Percentiles rank a stretch among this genome's conserved stretches.
Evolutionary conservation across 1,284 basidiomycete genomes (phyloP).

Genomic region (Ganoderma resinaceum): DNA sequence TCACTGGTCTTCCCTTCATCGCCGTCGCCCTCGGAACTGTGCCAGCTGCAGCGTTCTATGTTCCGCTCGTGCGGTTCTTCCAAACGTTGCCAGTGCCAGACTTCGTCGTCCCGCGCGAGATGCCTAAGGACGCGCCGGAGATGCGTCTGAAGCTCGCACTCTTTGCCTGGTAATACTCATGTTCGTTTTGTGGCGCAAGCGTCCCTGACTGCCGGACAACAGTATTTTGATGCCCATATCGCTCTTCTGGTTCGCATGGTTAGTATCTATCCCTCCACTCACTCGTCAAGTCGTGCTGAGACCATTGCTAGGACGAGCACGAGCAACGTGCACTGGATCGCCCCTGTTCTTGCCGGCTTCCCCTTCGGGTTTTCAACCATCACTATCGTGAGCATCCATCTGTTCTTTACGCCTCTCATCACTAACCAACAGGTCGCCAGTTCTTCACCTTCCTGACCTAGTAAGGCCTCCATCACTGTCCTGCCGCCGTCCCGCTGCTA

Average conservation of each 20-base stretch:
- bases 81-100: conserved; percentile 11
- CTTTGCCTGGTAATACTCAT: conserved; percentile 29
- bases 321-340: conserved; percentile 37
- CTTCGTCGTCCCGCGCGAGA: conserved; percentile 7
- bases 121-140: conserved; percentile 23
- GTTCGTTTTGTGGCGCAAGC: too few relatives aligned
- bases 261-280: conserved; percentile 4
- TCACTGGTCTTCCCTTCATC: conserved; percentile 22
- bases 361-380: conserved; percentile 37
- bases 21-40: conserved; percentile 19
- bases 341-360: conserved; percentile 36
- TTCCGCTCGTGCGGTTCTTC: conserved; percentile 15
- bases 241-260: conserved; percentile 43
- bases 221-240: conserved; percentile 36
- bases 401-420: background rate
- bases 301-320: conserved; percentile 36
- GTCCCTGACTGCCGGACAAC: background rate
- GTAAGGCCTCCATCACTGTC: conserved; percentile 2
- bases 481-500: background rate
- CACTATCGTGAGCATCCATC: conserved; percentile 17
- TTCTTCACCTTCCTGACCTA: conserved; percentile 33
- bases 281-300: background rate
- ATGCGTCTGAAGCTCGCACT: conserved; percentile 28
- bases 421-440: background rate
- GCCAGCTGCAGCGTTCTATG: conserved; percentile 10